Evolutionary conservation across 257 asterid species (phyloP).

Genomic region (Solanum tarijense): DNA sequence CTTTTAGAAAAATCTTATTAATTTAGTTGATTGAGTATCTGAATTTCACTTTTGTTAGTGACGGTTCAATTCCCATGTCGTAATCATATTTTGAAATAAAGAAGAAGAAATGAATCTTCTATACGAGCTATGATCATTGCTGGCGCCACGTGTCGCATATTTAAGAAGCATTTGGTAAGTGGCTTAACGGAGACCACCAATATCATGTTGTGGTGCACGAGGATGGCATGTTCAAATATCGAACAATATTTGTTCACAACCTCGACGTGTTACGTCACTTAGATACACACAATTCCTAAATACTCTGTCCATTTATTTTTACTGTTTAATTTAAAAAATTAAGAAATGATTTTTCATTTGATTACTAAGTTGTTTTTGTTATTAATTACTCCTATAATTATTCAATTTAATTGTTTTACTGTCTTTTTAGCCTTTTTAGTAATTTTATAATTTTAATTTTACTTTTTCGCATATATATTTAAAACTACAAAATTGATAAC

Average conservation of each 20-base stretch:
- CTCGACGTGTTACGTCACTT: background rate
- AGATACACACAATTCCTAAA: background rate
- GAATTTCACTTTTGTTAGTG: accelerated
- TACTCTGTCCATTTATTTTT: background rate
- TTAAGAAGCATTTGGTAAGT: background rate
- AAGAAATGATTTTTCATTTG: too few species aligned
- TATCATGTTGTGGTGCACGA: background rate
- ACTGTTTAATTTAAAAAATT: too few species aligned
- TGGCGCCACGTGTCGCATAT: background rate
- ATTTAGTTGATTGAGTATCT: too few species aligned
- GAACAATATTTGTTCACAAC: background rate
- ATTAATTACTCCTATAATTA: too few species aligned
- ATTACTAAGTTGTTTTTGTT: too few species aligned
- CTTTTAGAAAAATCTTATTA: too few species aligned
- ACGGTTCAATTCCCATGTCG: accelerated
- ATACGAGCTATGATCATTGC: background rate
- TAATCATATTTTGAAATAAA: too few species aligned
- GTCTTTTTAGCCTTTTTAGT: too few species aligned
- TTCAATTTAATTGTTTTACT: too few species aligned
- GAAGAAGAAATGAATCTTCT: background rate
- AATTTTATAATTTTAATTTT: too few species aligned
- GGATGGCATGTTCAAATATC: background rate
- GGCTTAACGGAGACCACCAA: background rate
- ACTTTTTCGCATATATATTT: too few species aligned
- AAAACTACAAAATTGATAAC: too few species aligned